Conservation (phyloP, 768 basidiomycete genomes). For the Amanita exitialis region DNA sequence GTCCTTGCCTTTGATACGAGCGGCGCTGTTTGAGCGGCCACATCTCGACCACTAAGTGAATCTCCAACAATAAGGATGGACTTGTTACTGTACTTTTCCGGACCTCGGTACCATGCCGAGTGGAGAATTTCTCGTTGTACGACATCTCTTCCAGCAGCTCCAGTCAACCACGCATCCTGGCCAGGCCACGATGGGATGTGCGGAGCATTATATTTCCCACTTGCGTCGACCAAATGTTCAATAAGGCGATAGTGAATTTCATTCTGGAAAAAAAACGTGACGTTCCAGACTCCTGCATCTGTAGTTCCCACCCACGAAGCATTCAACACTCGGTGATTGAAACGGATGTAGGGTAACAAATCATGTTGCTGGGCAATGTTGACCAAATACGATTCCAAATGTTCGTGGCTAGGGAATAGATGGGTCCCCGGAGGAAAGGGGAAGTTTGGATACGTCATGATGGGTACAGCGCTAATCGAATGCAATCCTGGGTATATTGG, state of each 20-base stretch:
- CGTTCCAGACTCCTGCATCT: neutral
- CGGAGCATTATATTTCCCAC: conserved; percentile 46
- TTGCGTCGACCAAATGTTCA: conserved; percentile 46
- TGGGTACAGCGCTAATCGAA: conserved; percentile 46
- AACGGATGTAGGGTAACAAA: neutral
- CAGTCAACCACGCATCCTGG: conserved; percentile 36
- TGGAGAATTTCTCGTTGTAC: conserved; percentile 33
- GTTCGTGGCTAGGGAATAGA: conserved; percentile 37
- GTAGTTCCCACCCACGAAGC: neutral
- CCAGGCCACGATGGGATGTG: conserved; percentile 34
- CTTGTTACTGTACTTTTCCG: conserved; percentile 29
- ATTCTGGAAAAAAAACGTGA: neutral
- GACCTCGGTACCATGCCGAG: conserved; percentile 42
- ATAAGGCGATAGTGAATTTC: conserved; percentile 17
- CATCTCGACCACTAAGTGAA: conserved; percentile 41
- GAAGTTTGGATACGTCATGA: conserved; percentile 48
- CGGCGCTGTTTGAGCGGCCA: conserved; percentile 28
- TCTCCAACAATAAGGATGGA: conserved; percentile 35
- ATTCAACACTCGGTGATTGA: neutral
- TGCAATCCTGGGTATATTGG: conserved; percentile 45
- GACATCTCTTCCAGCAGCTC: conserved; percentile 1
- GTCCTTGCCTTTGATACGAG: conserved; percentile 29
- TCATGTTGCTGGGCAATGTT: neutral
- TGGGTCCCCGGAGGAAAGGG: conserved; percentile 40
- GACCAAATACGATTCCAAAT: conserved; percentile 35